Evolutionary conservation across 805 yeast species (phyloP), one percentile per base, ranked within the genome.

Genomic region (Metschnikowia borealis): DNA sequence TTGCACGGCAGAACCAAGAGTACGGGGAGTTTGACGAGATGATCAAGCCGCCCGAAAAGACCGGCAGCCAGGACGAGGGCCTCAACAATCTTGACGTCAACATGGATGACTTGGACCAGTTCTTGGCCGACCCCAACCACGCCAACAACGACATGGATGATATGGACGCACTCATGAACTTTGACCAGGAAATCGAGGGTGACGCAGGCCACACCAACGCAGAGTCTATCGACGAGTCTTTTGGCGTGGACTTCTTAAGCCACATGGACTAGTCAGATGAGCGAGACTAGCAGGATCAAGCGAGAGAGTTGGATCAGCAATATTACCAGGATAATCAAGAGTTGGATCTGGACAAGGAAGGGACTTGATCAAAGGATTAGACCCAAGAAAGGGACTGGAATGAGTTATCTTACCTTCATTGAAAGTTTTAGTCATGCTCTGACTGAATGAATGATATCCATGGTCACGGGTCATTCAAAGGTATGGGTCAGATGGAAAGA

Each of bases 171-270:
- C 50, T 57, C 40, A 55, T 59, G 54, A 51, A 55, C 45, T 55
- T 53, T 29, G 60, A 54, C 44, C 56, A 50, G 31, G 45, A 49
- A 29, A 48, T 39, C 36, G 41, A 45, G 6, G 53, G 41, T 3
- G 54, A 40, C 20, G 53, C 49, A 17, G 53, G 41, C 31, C 31
- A 14, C 18, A 21, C 10, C 29, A 38, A 37, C 15, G 48, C 45
- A 17, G 40, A 49, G 14, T 17, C 40, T 6, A 67, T 68, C 50
- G 69, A 65, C 46, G 73, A 67, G 17, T 63, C 60, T 6, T 69
- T 69, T 45, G 70, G 63, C 40, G 71, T 66, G 35, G 73, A 69
- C 44, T 70, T 70, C 46, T 52, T 70, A 48, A 63, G 65, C 43
- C 69, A 64, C 37, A 63, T 68, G 65, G 69, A 64, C 32, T 63